Conservation (phyloP, 2,329 filamentous ascomycete genomes). For the Verticillium albo-atrum region DNA sequence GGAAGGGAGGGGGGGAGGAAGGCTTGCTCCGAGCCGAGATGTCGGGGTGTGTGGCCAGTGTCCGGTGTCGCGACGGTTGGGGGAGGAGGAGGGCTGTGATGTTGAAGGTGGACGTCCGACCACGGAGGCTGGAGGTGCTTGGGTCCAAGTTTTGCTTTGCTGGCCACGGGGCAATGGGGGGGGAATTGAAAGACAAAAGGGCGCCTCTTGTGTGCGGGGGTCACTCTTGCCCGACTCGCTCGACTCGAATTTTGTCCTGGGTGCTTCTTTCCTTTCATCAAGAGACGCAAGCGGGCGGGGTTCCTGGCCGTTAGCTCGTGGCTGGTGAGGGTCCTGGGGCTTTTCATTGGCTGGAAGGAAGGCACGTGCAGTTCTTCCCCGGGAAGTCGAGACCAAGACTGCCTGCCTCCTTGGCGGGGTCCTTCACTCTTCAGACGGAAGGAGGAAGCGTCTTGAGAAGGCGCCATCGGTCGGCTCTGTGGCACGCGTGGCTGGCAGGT, state of each 20-base stretch:
- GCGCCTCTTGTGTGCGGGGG: neutral
- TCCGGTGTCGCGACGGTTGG: slow-evolving; percentile 14
- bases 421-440: neutral
- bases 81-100: slow-evolving; percentile 9
- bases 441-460: neutral
- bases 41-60: slow-evolving; percentile 1
- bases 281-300: neutral
- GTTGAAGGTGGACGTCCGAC: slow-evolving; percentile 5
- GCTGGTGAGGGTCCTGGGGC: neutral
- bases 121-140: slow-evolving; percentile 2
- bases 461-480: neutral
- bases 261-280: neutral
- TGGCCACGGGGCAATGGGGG: slow-evolving; percentile 3
- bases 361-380: neutral
- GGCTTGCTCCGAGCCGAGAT: slow-evolving; percentile 2
- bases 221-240: neutral
- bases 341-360: neutral
- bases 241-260: neutral
- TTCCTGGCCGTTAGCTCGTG: neutral
- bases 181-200: neutral
- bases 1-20: slow-evolving; percentile 1
- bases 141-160: slow-evolving; percentile 8
- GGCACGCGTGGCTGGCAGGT: neutral
- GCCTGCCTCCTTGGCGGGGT: neutral
- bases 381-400: neutral